These are phyloP conservation scores for Laburnicola sp. DNA, from an alignment of 2,329 filamentous ascomycete species.

Conservation along the genomic window DNA sequence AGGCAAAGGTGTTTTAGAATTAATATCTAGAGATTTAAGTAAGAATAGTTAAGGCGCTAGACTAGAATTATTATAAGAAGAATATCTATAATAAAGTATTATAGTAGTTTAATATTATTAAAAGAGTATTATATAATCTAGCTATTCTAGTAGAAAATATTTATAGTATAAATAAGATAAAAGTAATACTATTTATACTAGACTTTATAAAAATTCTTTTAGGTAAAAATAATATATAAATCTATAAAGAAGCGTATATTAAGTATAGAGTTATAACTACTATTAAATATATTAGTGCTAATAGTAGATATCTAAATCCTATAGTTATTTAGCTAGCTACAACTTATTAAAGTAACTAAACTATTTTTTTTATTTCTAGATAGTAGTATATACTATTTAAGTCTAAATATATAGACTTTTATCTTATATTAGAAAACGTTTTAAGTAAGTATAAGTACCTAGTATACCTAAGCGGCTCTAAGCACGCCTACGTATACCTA, in stretches of 20 bases:
- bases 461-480: no score
- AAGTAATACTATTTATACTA: slow-evolving; percentile 12
- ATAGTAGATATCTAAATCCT: slow-evolving; percentile 17
- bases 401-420: slow-evolving; percentile 22
- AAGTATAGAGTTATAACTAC: slow-evolving; percentile 18
- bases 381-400: slow-evolving; percentile 12
- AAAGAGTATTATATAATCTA: slow-evolving; percentile 2
- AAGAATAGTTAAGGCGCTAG: slow-evolving; percentile 15
- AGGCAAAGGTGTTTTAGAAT: slow-evolving; percentile 14
- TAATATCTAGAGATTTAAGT: slow-evolving; percentile 19
- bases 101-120: slow-evolving; percentile 11
- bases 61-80: slow-evolving; percentile 12
- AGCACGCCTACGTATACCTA: no score
- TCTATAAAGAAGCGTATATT: slow-evolving; percentile 15
- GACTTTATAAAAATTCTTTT: slow-evolving; percentile 10
- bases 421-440: no score
- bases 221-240: slow-evolving; percentile 15
- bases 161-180: slow-evolving; percentile 22
- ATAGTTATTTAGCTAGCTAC: slow-evolving; percentile 17
- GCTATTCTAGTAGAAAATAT: slow-evolving; percentile 1
- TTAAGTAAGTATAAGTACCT: no score
- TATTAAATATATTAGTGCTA: slow-evolving; percentile 14
- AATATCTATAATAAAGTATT: slow-evolving; percentile 14
- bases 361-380: slow-evolving; percentile 9
- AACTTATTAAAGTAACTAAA: not conserved